Base-by-base conservation (phyloP, 768 basidiomycete genomes). In the Serpula lacrymans region DNA sequence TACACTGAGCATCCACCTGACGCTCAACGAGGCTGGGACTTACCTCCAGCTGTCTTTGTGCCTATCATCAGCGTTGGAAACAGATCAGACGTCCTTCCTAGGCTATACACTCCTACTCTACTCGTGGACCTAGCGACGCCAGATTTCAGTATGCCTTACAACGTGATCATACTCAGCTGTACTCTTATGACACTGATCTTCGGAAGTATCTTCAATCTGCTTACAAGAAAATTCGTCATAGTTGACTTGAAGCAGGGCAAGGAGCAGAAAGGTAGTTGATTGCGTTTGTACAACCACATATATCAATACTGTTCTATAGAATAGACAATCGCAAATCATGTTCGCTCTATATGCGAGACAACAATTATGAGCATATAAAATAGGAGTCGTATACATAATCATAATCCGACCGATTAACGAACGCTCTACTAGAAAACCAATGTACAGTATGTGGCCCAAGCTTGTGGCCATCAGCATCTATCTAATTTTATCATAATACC, bases 101-200 rank as follows among this genome's bases (percentile, higher is more conserved):
- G 83, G 32, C 74, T 96, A 33, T 95, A 95, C 61, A 92, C 90
- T 2, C 71, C 79, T 0, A 75, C 83, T 7, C 72, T 95, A 18
- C 78, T 98, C 26, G 79, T 94, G 32, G 91, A 94, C 60, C 76
- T 96, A n/a, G 86, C 95, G n/a, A 92, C 91, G 25, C 96, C 95
- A 0, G 96, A 98, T 61, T 98, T 98, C 60, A 93, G 89, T 62
- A 98, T 98, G 96, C 96, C 96, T 1, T 98, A 98, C 69, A 99
- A 98, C 66, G 95, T 98, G 34, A 97, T 98, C 63, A 97, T 97
- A 54, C 86, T 98, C 71, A 92, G 79, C 43, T 90, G 86, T 57
- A 92, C 91, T 8, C 68, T 97, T 29, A 76, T 96, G 38, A 92
- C 94, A 33, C 79, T 96, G 48, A 81, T 94, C 40, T 98, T 99